Evolutionary conservation across 1,139 yeast genomes (phyloP).

Genomic region (Pichia sp.): DNA sequence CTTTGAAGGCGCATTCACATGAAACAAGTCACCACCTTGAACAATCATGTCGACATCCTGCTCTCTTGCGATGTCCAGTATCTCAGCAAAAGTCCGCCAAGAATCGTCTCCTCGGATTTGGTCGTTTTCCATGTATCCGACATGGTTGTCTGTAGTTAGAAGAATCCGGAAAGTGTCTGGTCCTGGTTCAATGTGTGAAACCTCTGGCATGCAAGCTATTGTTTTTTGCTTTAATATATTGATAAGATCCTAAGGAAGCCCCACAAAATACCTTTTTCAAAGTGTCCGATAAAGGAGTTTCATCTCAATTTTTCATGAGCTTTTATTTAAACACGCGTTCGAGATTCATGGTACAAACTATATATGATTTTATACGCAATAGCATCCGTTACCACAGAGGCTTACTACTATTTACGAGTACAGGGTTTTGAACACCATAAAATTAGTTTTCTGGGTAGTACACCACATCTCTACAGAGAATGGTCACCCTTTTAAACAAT

Average conservation of each 20-base stretch:
- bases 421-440: neutral
- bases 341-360: neutral
- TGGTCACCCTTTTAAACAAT: constrained; percentile 50
- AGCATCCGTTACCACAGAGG: no score
- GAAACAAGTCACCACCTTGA: constrained; percentile 93
- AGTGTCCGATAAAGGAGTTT: neutral
- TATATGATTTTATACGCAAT: no score
- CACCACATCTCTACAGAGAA: constrained; percentile 50
- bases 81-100: constrained; percentile 82
- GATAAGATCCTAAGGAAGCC: no score
- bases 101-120: constrained; percentile 90
- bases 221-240: no score
- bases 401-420: no score
- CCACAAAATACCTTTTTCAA: no score
- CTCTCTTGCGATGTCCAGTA: constrained; percentile 65
- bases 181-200: constrained; percentile 39
- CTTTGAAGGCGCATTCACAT: constrained; percentile 82
- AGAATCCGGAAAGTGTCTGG: constrained; percentile 66
- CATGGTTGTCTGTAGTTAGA: constrained; percentile 93
- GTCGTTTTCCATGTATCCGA: constrained; percentile 86
- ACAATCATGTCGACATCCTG: constrained; percentile 82
- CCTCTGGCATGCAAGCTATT: constrained; percentile 36
- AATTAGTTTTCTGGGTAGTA: constrained; percentile 29
- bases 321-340: neutral
- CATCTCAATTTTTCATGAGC: neutral